Evolutionary conservation across 2,329 filamentous ascomycete genomes (phyloP).

Genomic region (Aspergillus sp.): DNA sequence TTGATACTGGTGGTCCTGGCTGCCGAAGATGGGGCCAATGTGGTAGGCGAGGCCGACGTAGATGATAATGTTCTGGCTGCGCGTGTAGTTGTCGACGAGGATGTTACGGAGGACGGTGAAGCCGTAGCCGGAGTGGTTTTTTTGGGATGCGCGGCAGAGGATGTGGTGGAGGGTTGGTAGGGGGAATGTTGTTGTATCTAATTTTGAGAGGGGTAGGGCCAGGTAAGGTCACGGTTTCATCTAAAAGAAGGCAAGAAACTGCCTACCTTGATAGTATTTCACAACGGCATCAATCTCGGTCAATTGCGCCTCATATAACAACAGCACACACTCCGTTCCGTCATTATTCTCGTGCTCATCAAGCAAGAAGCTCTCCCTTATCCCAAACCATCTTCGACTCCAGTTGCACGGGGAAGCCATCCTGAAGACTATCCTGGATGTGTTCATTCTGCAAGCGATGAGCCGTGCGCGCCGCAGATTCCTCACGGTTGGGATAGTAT

Average conservation of each 20-base stretch:
- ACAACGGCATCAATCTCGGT: neutral
- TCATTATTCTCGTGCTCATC: neutral
- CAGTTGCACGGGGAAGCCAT: neutral
- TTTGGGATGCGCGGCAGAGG: slow-evolving; percentile 27
- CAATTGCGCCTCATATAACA: neutral
- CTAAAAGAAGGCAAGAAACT: neutral
- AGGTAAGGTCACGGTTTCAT: slow-evolving; percentile 9
- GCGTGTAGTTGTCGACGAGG: slow-evolving; percentile 28
- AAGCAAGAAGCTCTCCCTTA: neutral
- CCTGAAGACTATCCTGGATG: neutral
- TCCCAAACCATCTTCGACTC: neutral
- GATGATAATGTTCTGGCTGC: slow-evolving; percentile 31
- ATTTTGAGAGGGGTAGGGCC: slow-evolving; percentile 17
- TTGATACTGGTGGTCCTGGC: neutral
- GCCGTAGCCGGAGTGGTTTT: slow-evolving; percentile 36
- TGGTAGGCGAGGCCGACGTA: slow-evolving; percentile 40
- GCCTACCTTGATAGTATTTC: neutral
- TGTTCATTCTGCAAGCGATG: neutral
- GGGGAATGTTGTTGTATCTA: slow-evolving; percentile 42
- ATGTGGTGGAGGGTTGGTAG: slow-evolving; percentile 28
- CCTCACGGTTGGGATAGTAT: neutral
- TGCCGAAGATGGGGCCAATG: slow-evolving; percentile 31
- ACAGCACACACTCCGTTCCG: neutral
- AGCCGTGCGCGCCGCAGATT: neutral
- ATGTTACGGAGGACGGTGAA: slow-evolving; percentile 41